A percentile compares a stretch with the other conserved stretches of the same genome.
phyloP scores from a whole-genome alignment of 2,329 filamentous ascomycete genomes.

The Xylariaceae sp. region DNA sequence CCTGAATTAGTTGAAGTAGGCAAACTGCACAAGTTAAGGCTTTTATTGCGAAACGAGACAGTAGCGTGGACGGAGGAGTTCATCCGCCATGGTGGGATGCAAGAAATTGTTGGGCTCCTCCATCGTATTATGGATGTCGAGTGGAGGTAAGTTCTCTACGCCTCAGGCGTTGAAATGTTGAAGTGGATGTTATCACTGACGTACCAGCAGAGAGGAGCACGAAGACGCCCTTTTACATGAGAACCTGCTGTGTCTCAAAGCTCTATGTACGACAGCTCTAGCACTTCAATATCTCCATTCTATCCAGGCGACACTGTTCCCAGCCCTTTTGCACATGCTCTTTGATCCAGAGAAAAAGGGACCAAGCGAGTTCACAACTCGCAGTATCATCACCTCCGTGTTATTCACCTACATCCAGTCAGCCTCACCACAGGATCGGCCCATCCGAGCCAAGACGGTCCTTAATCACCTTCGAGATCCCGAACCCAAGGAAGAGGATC shows the following conservation, averaged over 20 bases:
- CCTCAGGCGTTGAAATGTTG: neutral
- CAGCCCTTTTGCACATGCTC: constrained; percentile 83
- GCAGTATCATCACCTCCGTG: constrained; percentile 86
- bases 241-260: constrained; percentile 90
- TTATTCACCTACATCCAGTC: constrained; percentile 86
- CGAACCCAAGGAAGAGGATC: constrained; percentile 73
- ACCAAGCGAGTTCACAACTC: constrained; percentile 93
- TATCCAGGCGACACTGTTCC: constrained; percentile 82
- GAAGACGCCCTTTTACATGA: constrained; percentile 94
- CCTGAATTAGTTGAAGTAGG: constrained; percentile 90
- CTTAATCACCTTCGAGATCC: constrained; percentile 82
- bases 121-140: constrained; percentile 95
- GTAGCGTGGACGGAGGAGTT: constrained; percentile 95
- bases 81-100: constrained; percentile 87
- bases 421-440: constrained; percentile 65
- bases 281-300: constrained; percentile 81
- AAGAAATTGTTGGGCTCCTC: constrained; percentile 83
- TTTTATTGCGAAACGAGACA: constrained; percentile 91
- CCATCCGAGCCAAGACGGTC: constrained; percentile 73
- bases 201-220: constrained; percentile 77
- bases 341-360: constrained; percentile 99
- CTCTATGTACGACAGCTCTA: constrained; percentile 86
- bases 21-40: constrained; percentile 88
- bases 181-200: constrained; percentile 34
- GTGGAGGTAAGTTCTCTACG: constrained; percentile 73